These are phyloP conservation scores for Colletotrichum noveboracense DNA, from an alignment of 2,329 filamentous ascomycete species.

Conservation along the genomic window DNA sequence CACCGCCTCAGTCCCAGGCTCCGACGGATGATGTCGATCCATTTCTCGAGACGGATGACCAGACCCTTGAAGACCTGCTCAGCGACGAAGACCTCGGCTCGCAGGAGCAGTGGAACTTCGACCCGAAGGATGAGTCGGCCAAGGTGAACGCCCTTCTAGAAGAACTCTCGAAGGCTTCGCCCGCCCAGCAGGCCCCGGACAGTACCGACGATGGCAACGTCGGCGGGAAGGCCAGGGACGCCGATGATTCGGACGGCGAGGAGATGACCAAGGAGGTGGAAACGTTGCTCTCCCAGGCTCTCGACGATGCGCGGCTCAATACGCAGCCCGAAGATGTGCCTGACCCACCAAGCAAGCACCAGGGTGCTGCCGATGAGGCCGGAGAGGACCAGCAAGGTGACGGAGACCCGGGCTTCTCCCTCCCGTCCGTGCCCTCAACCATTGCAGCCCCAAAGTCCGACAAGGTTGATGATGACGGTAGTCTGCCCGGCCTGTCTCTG, in stretches of 20 bases:
- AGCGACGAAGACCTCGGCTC: conserved; percentile 40
- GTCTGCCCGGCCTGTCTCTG: conserved; percentile 39
- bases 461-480: neutral
- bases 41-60: conserved; percentile 54
- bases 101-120: conserved; percentile 30
- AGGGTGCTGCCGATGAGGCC: neutral
- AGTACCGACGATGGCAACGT: neutral
- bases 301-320: conserved; percentile 50
- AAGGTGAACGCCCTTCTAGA: conserved; percentile 41
- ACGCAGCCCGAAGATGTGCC: neutral
- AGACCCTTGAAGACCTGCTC: conserved; percentile 57
- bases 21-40: conserved; percentile 37
- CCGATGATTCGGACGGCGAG: conserved; percentile 57
- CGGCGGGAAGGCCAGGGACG: neutral
- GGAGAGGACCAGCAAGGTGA: conserved; percentile 15
- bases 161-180: conserved; percentile 32
- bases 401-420: conserved; percentile 25
- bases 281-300: conserved; percentile 48
- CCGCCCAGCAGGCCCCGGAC: neutral
- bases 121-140: conserved; percentile 31
- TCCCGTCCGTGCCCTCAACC: conserved; percentile 45
- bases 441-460: conserved; percentile 31
- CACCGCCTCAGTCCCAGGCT: neutral
- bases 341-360: neutral
- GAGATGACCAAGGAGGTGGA: conserved; percentile 50